phyloP scores from a whole-genome alignment of 2,329 filamentous ascomycete genomes.

The Huntiella moniliformis region DNA sequence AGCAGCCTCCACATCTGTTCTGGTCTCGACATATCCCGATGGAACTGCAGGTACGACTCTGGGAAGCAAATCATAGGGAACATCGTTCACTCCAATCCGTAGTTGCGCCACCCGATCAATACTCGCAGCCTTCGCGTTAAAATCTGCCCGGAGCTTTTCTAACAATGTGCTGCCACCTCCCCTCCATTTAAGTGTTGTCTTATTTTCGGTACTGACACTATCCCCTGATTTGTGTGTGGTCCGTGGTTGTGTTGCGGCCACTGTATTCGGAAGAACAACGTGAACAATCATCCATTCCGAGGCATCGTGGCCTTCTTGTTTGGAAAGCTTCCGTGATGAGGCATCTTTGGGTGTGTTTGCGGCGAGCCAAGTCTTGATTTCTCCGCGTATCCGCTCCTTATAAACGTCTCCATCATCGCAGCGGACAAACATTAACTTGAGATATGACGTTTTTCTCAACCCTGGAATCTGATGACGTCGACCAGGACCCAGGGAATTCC shows the following conservation, averaged over 20 bases:
- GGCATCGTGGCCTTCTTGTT: conserved; percentile 84
- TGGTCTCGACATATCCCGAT: conserved; percentile 47
- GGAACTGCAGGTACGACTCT: conserved; percentile 44
- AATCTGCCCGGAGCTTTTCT: conserved; percentile 79
- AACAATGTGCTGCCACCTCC: conserved; percentile 65
- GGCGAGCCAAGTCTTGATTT: conserved; percentile 84
- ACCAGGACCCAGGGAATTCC: conserved; percentile 24
- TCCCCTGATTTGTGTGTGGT: conserved; percentile 35
- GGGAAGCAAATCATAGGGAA: conserved; percentile 45
- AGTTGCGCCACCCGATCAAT: conserved; percentile 73
- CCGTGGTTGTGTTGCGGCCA: conserved; percentile 59
- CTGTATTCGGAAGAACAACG: conserved; percentile 73
- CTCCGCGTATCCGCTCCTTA: conserved; percentile 58
- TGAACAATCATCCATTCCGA: conserved; percentile 92
- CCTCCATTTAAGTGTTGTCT: conserved; percentile 48
- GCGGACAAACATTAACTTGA: conserved; percentile 74
- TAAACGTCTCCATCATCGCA: conserved; percentile 95
- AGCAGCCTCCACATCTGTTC: conserved; percentile 60
- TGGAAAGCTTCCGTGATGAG: conserved; percentile 28
- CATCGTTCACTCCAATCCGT: conserved; percentile 52
- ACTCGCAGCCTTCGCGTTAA: conserved; percentile 52
- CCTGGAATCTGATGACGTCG: conserved; percentile 91
- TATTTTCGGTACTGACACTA: conserved; percentile 41
- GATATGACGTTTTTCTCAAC: conserved; percentile 75
- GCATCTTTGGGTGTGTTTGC: conserved; percentile 35